Evolutionary conservation across 345 rosid species (phyloP), one percentile per base, ranked within the genome.

Genomic region (Linum tenue): DNA sequence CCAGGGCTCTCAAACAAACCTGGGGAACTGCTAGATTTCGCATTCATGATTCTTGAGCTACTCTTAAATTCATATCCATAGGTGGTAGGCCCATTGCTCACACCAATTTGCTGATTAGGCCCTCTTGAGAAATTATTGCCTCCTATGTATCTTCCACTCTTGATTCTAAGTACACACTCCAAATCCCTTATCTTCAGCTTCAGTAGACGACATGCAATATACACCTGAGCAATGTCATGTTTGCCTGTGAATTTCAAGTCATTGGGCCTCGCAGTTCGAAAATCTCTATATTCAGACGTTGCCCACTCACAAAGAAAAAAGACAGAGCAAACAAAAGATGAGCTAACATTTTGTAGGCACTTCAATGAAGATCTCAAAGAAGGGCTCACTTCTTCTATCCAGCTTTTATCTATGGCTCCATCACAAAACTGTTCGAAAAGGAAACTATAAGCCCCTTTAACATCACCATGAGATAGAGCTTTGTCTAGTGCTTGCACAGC

Each of bases 241-340:
- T 82, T 77, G 15, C 99, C 99, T 1, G 96, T 83, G 78, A 87
- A 86, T 74, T 89, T 85, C 69, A 83, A 55, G 50, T 81, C 91
- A 67, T 69, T 67, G 71, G 87, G 86, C 14, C 80, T 79, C 59
- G 84, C 78, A 71, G 76, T 74, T 37, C 96, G 88, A 65, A 89
- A 89, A 70, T 89, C 94, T 71, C 99, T 81, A 70, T 84, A 95
- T 67, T 89, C 90, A 74, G 95, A 91, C 2, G 96, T 89, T 60
- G 99, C 99, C 99, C 99, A 95, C 79, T 95, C 99, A 55, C 95
- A 82, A 72, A 95, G 91, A 67, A 89, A 84, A 76, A 95, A 95
- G 14, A 89, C 83, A 2, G 95, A 87, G 73, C 85, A 80, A 76
- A 91, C 68, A 70, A 87, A 81, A 51, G 97, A 85, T 74, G 79